Conservation (phyloP, 2,329 filamentous ascomycete species). For the Pseudogymnoascus sp. region DNA sequence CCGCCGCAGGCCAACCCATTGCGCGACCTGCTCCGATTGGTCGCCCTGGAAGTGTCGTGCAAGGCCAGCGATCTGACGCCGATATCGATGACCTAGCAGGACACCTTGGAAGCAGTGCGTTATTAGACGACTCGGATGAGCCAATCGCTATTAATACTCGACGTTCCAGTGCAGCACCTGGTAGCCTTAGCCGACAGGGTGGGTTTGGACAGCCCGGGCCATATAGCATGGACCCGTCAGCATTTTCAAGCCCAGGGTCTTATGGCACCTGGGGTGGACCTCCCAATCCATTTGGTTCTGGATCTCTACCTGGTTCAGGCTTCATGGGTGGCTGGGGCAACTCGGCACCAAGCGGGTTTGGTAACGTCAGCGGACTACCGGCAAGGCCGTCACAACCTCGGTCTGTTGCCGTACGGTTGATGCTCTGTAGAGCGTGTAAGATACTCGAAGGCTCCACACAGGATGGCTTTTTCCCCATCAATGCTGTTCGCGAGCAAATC, state of each 20-base stretch:
- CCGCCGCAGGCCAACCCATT: slow-evolving; percentile 57
- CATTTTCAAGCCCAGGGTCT: slow-evolving; percentile 23
- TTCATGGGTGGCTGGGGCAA: slow-evolving; percentile 24
- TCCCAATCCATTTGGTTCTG: slow-evolving; percentile 26
- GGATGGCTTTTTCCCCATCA: slow-evolving; percentile 63
- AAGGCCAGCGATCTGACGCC: slow-evolving; percentile 41
- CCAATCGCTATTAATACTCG: slow-evolving; percentile 32
- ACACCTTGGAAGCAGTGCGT: slow-evolving; percentile 82
- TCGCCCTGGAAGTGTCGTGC: slow-evolving; percentile 65
- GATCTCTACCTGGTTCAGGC: slow-evolving; percentile 24
- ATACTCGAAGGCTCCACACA: slow-evolving; percentile 40
- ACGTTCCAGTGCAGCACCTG: slow-evolving; percentile 26
- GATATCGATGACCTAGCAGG: slow-evolving; percentile 65
- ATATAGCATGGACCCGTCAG: slow-evolving; percentile 24
- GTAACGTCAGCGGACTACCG: slow-evolving; percentile 31
- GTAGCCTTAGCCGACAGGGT: slow-evolving; percentile 19
- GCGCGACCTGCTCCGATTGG: slow-evolving; percentile 80
- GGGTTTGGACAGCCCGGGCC: slow-evolving; percentile 22
- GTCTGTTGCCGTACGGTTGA: slow-evolving; percentile 59
- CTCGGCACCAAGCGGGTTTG: slow-evolving; percentile 37
- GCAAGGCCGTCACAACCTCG: slow-evolving; percentile 49
- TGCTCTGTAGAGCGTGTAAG: slow-evolving; percentile 74
- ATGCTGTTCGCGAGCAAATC: slow-evolving; percentile 54
- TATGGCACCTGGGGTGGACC: slow-evolving; percentile 28
- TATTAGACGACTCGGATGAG: slow-evolving; percentile 68